Evolutionary conservation across 768 basidiomycete species (phyloP).

Genomic region (Boletus huronensis): DNA sequence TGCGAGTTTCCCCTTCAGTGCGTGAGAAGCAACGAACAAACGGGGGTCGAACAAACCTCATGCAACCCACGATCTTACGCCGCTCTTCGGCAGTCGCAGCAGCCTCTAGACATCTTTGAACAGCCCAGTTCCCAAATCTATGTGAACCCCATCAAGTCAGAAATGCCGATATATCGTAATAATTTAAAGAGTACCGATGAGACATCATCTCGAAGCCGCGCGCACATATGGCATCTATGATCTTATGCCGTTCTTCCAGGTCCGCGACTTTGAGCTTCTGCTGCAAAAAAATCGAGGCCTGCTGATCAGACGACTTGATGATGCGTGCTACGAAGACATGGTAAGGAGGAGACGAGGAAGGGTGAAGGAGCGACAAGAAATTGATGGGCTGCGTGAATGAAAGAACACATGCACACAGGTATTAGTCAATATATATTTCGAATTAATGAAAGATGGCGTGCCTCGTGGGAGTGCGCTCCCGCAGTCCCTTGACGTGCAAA

Average conservation of each 20-base stretch:
- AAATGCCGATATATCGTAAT: neutral
- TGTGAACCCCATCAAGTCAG: slow-evolving; percentile 9
- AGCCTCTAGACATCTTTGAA: slow-evolving; percentile 82
- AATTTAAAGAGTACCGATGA: slow-evolving; percentile 50
- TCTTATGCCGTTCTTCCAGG: slow-evolving; percentile 69
- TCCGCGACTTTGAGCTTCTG: slow-evolving; percentile 90
- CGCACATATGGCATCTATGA: slow-evolving; percentile 82
- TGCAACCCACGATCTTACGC: slow-evolving; percentile 79
- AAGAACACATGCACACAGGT: slow-evolving; percentile 8
- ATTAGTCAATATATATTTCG: slow-evolving; percentile 10
- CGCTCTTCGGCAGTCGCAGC: slow-evolving; percentile 71
- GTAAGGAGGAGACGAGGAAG: slow-evolving; percentile 82
- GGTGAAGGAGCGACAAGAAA: slow-evolving; percentile 80
- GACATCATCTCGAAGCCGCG: slow-evolving; percentile 93
- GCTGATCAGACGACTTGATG: slow-evolving; percentile 87
- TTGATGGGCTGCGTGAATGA: slow-evolving; percentile 67
- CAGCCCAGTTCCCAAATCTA: slow-evolving; percentile 92
- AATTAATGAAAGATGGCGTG: slow-evolving; percentile 26
- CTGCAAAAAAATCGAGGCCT: slow-evolving; percentile 86
- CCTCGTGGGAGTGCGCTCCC: slow-evolving; percentile 48
- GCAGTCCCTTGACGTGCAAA: slow-evolving; percentile 28
- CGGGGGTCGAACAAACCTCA: slow-evolving; percentile 53
- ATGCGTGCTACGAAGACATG: slow-evolving; percentile 78
- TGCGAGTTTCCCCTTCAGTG: slow-evolving; percentile 26
- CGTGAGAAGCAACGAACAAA: slow-evolving; percentile 3